Percentiles rank a stretch among this genome's conserved stretches.
These are phyloP conservation scores for Hericium erinaceus DNA, from an alignment of 768 basidiomycete genomes.

Conservation along the genomic window DNA sequence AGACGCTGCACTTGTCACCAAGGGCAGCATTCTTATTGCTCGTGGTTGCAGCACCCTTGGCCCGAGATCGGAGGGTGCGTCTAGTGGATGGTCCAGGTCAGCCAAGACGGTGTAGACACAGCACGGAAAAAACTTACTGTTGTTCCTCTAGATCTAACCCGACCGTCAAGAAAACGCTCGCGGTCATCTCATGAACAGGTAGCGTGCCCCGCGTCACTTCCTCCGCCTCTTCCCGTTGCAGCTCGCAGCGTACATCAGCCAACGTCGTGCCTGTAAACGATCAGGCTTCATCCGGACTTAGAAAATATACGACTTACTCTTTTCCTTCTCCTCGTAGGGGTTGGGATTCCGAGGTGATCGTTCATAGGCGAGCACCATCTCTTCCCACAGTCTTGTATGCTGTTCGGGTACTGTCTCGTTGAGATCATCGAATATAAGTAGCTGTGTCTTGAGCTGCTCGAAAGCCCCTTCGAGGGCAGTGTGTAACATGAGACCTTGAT, in stretches of 20 bases:
- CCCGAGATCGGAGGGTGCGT: background rate
- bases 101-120: background rate
- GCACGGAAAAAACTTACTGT: background rate
- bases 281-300: background rate
- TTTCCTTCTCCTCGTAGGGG: background rate
- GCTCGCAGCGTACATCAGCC: background rate
- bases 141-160: background rate
- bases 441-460: background rate
- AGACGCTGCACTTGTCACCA: background rate
- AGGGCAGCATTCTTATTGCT: background rate
- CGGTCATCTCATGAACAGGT: background rate
- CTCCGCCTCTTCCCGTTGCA: background rate
- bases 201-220: background rate
- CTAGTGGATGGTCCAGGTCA: background rate
- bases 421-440: background rate
- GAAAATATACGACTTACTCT: background rate
- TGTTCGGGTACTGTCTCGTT: background rate
- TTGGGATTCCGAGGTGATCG: background rate
- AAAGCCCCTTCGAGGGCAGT: background rate
- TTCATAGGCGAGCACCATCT: background rate
- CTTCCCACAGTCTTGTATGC: background rate
- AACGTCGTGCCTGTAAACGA: background rate
- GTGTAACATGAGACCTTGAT: background rate
- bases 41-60: background rate
- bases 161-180: background rate